phyloP scores from a whole-genome alignment of 495 filamentous ascomycete genomes.

The Penicillium pulvis region DNA sequence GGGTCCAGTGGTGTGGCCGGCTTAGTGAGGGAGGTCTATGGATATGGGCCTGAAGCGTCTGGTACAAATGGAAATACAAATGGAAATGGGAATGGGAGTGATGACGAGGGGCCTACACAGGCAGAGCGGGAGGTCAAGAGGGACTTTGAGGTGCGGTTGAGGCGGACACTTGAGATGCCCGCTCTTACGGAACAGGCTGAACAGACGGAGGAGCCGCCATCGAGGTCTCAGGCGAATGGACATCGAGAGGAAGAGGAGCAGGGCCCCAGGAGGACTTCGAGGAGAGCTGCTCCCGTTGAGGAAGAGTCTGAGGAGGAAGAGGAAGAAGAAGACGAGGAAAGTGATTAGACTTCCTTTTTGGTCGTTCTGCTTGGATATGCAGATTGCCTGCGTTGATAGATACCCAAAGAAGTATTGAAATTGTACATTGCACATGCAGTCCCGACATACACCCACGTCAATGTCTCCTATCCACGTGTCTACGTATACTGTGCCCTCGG shows the following conservation, averaged over 20 bases:
- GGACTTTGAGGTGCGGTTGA: conserved; percentile 23
- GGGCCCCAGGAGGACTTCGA: conserved; percentile 12
- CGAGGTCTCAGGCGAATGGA: conserved; percentile 1
- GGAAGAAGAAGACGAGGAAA: conserved; percentile 17
- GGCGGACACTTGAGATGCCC: conserved; percentile 15
- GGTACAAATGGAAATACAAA: conserved; percentile 4
- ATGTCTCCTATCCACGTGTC: no score
- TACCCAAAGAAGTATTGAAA: background rate
- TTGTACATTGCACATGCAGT: background rate
- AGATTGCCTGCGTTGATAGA: background rate
- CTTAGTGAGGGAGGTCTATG: conserved; percentile 66
- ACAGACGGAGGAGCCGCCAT: conserved; percentile 18
- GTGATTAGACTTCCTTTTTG: background rate
- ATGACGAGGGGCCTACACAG: conserved; percentile 47
- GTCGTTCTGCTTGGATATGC: background rate
- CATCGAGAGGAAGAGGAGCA: conserved; percentile 2
- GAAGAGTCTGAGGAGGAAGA: conserved; percentile 20
- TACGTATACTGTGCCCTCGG: no score
- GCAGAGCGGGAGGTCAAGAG: conserved; percentile 26
- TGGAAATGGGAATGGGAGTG: conserved; percentile 26
- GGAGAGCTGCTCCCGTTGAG: conserved; percentile 16
- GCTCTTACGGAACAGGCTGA: conserved; percentile 8
- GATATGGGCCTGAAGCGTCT: conserved; percentile 19
- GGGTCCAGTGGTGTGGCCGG: conserved; percentile 69
- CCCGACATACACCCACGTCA: no score